Evolutionary conservation across 345 rosid genomes (phyloP), one percentile per base, ranked within the genome.

Genomic region (Laguncularia racemosa): DNA sequence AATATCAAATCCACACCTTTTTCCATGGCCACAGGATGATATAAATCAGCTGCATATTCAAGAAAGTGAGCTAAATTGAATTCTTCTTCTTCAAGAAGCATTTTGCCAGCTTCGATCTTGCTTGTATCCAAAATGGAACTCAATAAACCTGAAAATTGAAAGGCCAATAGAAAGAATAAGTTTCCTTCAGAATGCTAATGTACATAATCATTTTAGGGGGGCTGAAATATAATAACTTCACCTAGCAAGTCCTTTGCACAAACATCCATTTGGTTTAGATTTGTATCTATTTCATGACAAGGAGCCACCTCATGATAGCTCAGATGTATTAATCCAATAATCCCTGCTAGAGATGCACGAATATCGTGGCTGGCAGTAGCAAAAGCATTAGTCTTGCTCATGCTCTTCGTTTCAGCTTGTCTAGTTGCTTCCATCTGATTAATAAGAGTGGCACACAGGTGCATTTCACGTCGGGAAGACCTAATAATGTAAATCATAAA

Each of bases 341-440:
- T 79, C 16, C 79, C 84, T 0, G 95, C 89, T 20, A 91, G 64
- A 2, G 80, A 62, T 3, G 84, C 79, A 0, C 95, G 79, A 67
- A 89, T 82, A 50, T 92, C 95, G 16, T 92, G 98, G 68, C 87
- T 86, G 16, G 93, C 96, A 18, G 60, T 76, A 44, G 93, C 84
- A 52, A 86, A 81, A 1, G 85, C 93, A 28, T 65, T 67, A 67
- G 84, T 83, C 78, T 84, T 92, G 61, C 80, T 83, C 84, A 78
- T 83, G 57, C 88, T 84, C 59, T 89, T 89, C 55, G 84, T 61
- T 72, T 85, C 82, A 2, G 96, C 95, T 44, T 84, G 86, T 57
- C 74, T 83, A 38, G 95, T 88, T 40, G 86, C 83, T 66, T 85
- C 95, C 85, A 69, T 84, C 72, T 86, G 95, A 50, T 77, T 84